These are phyloP conservation scores for Pythium apleroticum DNA, from an alignment of 352 stramenopile species.

Conservation along the genomic window DNA sequence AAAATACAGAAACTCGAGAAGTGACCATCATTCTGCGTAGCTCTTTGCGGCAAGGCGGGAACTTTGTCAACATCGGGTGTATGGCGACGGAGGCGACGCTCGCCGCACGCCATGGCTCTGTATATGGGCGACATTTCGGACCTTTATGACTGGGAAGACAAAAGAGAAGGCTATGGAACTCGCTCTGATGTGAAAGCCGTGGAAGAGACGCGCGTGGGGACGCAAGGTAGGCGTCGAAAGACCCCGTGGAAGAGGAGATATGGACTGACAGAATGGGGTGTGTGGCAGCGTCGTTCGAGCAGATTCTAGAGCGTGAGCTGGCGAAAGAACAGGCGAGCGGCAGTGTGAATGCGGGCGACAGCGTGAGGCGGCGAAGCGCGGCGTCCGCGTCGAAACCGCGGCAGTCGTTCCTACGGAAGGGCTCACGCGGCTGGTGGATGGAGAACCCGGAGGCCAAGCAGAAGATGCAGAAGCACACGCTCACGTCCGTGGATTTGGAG, in stretches of 20 bases:
- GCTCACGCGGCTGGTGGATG: slow-evolving; percentile 86
- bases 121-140: slow-evolving; percentile 23
- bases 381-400: slow-evolving; percentile 36
- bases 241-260: slow-evolving; percentile 1
- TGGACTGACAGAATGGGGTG: not conserved
- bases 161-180: not conserved
- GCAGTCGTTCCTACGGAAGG: slow-evolving; percentile 61
- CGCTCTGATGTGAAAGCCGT: not conserved
- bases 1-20: slow-evolving; percentile 3
- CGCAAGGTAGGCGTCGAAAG: slow-evolving; percentile 17
- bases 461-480: slow-evolving; percentile 61
- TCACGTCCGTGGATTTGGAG: slow-evolving; percentile 49
- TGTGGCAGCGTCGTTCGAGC: slow-evolving; percentile 59
- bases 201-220: slow-evolving; percentile 21
- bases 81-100: not conserved
- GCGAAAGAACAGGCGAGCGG: slow-evolving; percentile 29
- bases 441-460: slow-evolving; percentile 45
- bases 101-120: slow-evolving; percentile 11
- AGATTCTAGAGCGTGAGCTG: slow-evolving; percentile 63
- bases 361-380: not conserved
- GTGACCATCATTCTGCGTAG: slow-evolving; percentile 1
- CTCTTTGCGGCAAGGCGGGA: not conserved
- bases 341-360: not conserved
- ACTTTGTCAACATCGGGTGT: not conserved
- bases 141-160: slow-evolving; percentile 23